Conservation (phyloP, 1,284 basidiomycete genomes). For the Stereum hirsutum region DNA sequence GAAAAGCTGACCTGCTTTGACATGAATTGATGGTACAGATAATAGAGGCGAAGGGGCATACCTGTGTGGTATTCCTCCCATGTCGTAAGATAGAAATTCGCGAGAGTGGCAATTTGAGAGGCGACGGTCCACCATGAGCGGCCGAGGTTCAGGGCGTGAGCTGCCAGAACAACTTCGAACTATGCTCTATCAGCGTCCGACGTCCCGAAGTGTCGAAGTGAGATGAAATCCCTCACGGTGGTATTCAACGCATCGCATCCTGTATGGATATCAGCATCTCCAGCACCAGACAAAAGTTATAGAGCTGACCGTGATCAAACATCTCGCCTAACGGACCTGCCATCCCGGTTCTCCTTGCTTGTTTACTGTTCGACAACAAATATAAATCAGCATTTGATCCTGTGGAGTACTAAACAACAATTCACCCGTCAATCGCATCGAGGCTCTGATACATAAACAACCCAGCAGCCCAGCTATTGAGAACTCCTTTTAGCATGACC, state of each 20-base stretch:
- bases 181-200: conserved; percentile 19
- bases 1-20: conserved; percentile 61
- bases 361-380: conserved; percentile 53
- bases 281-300: neutral
- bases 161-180: conserved; percentile 78
- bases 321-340: conserved; percentile 92
- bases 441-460: conserved; percentile 91
- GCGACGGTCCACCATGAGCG: conserved; percentile 95
- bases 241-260: conserved; percentile 93
- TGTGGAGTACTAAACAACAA: neutral
- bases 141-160: conserved; percentile 85
- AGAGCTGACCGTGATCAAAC: conserved; percentile 80
- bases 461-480: conserved; percentile 74
- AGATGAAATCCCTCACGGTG: conserved; percentile 46
- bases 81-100: conserved; percentile 93
- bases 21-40: neutral
- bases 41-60: conserved; percentile 15
- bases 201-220: neutral
- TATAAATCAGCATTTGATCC: neutral
- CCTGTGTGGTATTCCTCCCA: conserved; percentile 99
- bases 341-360: conserved; percentile 93
- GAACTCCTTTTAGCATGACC: neutral
- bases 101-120: conserved; percentile 78
- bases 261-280: conserved; percentile 17
- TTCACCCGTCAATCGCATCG: conserved; percentile 82